Percentiles rank a stretch among this genome's conserved stretches.
Evolutionary conservation across 805 yeast species (phyloP).

Genomic region (Myxozyma mucilagina): DNA sequence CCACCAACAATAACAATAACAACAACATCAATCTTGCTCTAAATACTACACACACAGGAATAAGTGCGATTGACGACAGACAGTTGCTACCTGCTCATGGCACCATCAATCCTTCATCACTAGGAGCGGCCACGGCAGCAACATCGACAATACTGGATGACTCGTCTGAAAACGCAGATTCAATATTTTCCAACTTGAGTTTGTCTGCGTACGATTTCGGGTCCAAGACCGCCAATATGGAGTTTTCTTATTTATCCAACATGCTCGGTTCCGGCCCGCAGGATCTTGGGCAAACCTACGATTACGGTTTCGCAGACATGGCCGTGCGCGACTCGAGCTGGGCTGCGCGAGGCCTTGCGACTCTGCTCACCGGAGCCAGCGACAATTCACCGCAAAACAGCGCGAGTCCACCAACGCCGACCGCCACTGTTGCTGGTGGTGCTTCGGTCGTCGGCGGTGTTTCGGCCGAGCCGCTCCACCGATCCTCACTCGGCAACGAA

Average conservation of each 20-base stretch:
- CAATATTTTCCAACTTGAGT: slow-evolving; percentile 21
- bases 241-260: slow-evolving; percentile 41
- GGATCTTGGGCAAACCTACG: slow-evolving; percentile 4
- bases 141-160: background rate
- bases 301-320: slow-evolving; percentile 26
- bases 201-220: slow-evolving; percentile 37
- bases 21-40: background rate
- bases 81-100: slow-evolving; percentile 12
- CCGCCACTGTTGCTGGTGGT: background rate
- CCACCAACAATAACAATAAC: background rate
- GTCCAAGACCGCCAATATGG: slow-evolving; percentile 41
- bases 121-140: slow-evolving; percentile 4
- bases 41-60: too few species aligned
- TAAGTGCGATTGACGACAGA: background rate
- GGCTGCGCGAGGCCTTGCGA: slow-evolving; percentile 30
- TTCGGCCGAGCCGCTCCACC: background rate
- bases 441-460: background rate
- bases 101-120: slow-evolving; percentile 29
- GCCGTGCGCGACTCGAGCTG: slow-evolving; percentile 29
- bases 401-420: slow-evolving; percentile 29
- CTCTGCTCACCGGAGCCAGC: slow-evolving; percentile 24
- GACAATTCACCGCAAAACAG: slow-evolving; percentile 26
- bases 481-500: slow-evolving; percentile 2
- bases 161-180: slow-evolving; percentile 16
- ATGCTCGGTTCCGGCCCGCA: slow-evolving; percentile 33